Evolutionary conservation across 345 rosid genomes (phyloP), one percentile per base, ranked within the genome.

Genomic region (Ricinus communis): DNA sequence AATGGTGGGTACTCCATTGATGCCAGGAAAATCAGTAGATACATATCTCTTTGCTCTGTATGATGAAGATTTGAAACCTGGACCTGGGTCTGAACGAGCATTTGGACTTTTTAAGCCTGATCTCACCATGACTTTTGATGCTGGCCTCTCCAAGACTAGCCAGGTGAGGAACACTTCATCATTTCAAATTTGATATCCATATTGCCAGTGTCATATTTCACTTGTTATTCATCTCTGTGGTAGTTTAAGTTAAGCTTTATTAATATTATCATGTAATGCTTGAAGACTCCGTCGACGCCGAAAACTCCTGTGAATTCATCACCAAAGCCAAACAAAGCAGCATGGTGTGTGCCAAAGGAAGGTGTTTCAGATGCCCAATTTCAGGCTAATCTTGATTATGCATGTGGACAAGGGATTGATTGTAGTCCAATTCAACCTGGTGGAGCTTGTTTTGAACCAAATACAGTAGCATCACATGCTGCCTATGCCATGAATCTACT

Each of bases 21-120:
- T 95, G 97, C 97, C 96, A 1, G 92, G 99, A 43, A 92, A 81
- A 77, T 78, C 93, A 0, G 88, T 89, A 28, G 97, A 92, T 45
- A 92, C 99, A 15, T 95, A 87, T 76, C 78, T 95, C 22, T 92
- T 95, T 69, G 93, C 97, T 16, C 68, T 95, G 21, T 95, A 87
- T 53, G 96, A 95, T 30, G 99, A 95, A 77, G 84, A 95, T 77
- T 83, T 92, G 80, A 95, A 95, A 64, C 91, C 93, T 5, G 97
- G 99, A 22, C 90, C 86, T 61, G 54, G 71, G 14, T 90, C 95
- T 0, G 96, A 90, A 73, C 80, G 88, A 13, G 63, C 91, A 6
- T 95, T 90, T 25, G 97, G 97, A 3, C 86, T 95, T 72, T 95
- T 86, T 74, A 87, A 84, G 73, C 73, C 88, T 22, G 99, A 90